Percentiles rank a stretch among this genome's conserved stretches.
Evolutionary conservation across 345 rosid species (phyloP).

Genomic region (Geranium brycei): DNA sequence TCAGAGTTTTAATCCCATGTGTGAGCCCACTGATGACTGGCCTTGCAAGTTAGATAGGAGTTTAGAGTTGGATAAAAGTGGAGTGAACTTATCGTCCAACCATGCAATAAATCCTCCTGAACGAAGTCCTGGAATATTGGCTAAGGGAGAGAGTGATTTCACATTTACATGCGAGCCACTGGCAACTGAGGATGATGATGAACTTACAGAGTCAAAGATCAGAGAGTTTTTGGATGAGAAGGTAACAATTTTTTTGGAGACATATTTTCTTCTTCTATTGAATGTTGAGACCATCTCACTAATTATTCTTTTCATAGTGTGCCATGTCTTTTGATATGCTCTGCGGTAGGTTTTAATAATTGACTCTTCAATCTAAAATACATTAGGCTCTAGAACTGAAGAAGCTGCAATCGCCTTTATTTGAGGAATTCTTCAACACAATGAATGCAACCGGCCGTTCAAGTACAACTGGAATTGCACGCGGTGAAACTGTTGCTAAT

Average conservation of each 20-base stretch:
- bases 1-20: constrained; percentile 82
- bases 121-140: constrained; percentile 22
- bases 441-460: constrained; percentile 40
- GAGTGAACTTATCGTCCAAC: constrained; percentile 22
- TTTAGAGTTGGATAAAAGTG: constrained; percentile 28
- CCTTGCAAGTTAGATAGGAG: constrained; percentile 45
- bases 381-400: constrained; percentile 65
- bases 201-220: constrained; percentile 64
- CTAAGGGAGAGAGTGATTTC: constrained; percentile 32
- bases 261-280: background rate
- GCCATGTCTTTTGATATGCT: too few relatives aligned
- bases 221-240: constrained; percentile 71
- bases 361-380: background rate
- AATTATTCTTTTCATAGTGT: background rate
- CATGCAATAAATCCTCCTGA: constrained; percentile 17
- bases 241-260: constrained; percentile 21
- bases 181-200: constrained; percentile 57
- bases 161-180: constrained; percentile 29
- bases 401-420: constrained; percentile 70
- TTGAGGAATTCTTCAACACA: constrained; percentile 71
- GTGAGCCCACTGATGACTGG: constrained; percentile 72
- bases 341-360: too few relatives aligned
- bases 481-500: constrained; percentile 29
- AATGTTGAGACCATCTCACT: background rate
- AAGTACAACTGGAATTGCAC: constrained; percentile 25